phyloP scores from a whole-genome alignment of 2,329 filamentous ascomycete genomes.

The Colletotrichum cuscutae region DNA sequence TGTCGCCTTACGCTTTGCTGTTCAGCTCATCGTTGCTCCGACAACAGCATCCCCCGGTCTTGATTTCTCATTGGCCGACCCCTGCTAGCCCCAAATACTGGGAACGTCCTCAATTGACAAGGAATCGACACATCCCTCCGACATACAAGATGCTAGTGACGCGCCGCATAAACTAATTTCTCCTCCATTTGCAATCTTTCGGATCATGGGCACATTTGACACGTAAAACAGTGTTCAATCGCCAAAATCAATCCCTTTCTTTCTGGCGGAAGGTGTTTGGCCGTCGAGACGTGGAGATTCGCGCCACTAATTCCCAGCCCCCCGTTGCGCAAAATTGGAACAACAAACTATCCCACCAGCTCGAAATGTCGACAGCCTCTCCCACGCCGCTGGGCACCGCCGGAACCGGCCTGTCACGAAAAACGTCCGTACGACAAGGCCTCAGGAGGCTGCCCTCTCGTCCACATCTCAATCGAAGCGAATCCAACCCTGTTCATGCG shows the following conservation, averaged over 20 bases:
- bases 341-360: slow-evolving; percentile 11
- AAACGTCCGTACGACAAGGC: slow-evolving; percentile 67
- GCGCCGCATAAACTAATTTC: slow-evolving; percentile 50
- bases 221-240: slow-evolving; percentile 51
- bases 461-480: slow-evolving; percentile 54
- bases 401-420: slow-evolving; percentile 57
- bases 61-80: slow-evolving; percentile 31
- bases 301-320: slow-evolving; percentile 13
- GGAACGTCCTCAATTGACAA: slow-evolving; percentile 32
- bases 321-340: slow-evolving; percentile 18
- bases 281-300: slow-evolving; percentile 28
- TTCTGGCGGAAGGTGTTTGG: slow-evolving; percentile 4
- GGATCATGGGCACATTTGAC: slow-evolving; percentile 51
- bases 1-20: background rate
- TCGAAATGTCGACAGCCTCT: slow-evolving; percentile 57
- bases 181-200: slow-evolving; percentile 44
- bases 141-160: slow-evolving; percentile 38
- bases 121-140: slow-evolving; percentile 34
- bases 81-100: slow-evolving; percentile 36
- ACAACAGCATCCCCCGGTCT: slow-evolving; percentile 36
- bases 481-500: slow-evolving; percentile 53
- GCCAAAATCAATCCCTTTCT: slow-evolving; percentile 34
- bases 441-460: slow-evolving; percentile 61
- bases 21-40: slow-evolving; percentile 37
- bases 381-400: slow-evolving; percentile 64